A percentile compares a stretch with the other conserved stretches of the same genome.
phyloP scores from a whole-genome alignment of 345 rosid genomes.

The Bruguiera sexangula region DNA sequence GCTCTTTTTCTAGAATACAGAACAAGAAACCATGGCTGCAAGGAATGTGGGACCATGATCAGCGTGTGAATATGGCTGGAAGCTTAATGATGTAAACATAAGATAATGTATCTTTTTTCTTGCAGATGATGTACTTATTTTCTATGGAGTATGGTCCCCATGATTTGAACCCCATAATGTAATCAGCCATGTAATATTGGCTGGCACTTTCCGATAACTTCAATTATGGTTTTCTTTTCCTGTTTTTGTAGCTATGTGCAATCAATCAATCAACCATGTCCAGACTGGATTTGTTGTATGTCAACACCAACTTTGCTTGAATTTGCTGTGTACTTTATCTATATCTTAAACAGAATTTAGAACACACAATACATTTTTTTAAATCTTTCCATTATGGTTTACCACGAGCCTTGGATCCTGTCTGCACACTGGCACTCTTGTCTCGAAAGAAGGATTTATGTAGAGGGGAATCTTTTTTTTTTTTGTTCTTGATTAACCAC shows the following conservation, averaged over 20 bases:
- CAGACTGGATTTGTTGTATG: slow-evolving; percentile 20
- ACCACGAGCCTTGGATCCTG: slow-evolving; percentile 6
- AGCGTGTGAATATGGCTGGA: slow-evolving; percentile 11
- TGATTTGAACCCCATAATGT: no score
- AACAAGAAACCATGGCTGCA: no score
- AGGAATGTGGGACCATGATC: background rate
- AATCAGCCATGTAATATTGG: no score
- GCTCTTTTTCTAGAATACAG: no score
- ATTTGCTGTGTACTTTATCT: no score
- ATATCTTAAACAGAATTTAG: no score
- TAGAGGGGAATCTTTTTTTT: background rate
- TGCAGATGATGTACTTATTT: background rate
- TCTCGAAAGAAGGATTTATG: background rate
- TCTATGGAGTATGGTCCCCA: background rate
- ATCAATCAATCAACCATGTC: background rate
- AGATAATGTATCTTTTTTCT: background rate
- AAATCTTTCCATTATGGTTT: background rate
- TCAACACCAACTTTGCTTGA: no score
- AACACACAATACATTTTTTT: background rate
- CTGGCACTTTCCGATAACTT: no score
- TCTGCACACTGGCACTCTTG: background rate
- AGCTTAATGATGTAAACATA: background rate
- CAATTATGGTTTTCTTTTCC: no score
- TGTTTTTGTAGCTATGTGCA: no score
- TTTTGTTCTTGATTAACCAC: no score